These are phyloP conservation scores for Flaveria floridana DNA, from an alignment of 140 eudicot species.

Conservation along the genomic window DNA sequence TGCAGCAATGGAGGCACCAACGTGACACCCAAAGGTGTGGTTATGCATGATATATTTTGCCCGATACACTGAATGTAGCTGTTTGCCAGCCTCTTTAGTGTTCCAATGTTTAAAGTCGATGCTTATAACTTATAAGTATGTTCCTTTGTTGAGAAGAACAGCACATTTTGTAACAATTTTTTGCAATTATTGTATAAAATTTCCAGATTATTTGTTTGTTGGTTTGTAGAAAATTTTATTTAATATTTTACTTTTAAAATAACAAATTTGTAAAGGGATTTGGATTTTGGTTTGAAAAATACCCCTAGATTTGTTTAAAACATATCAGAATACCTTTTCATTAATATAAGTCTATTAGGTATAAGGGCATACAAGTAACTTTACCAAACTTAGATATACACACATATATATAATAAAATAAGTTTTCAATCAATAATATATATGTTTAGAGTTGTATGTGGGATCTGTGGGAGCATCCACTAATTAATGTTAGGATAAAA, in stretches of 20 bases:
- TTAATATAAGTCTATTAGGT: background rate
- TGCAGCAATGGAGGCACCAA: background rate
- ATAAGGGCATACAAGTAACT: constrained; percentile 4
- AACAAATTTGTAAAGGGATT: background rate
- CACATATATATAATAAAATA: too few relatives aligned
- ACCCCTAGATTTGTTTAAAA: constrained; percentile 1
- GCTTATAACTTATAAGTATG: background rate
- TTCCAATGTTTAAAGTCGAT: background rate
- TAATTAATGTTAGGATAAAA: constrained; percentile 30
- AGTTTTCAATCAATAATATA: background rate
- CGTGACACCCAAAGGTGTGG: background rate
- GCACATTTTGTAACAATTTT: too few relatives aligned
- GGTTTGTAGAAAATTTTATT: background rate
- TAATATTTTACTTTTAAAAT: background rate
- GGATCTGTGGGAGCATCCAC: constrained; percentile 40
- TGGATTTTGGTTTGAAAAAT: background rate
- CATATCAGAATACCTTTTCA: constrained; percentile 6
- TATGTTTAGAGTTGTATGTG: constrained; percentile 31
- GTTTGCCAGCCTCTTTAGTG: background rate
- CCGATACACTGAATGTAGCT: background rate
- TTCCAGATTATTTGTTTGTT: background rate
- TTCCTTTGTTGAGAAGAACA: background rate
- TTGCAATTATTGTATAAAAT: background rate
- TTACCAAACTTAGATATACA: too few relatives aligned
- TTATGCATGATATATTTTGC: background rate